Evolutionary conservation across 306 rosid genomes (phyloP).

Genomic region (Quercus bicolor): DNA sequence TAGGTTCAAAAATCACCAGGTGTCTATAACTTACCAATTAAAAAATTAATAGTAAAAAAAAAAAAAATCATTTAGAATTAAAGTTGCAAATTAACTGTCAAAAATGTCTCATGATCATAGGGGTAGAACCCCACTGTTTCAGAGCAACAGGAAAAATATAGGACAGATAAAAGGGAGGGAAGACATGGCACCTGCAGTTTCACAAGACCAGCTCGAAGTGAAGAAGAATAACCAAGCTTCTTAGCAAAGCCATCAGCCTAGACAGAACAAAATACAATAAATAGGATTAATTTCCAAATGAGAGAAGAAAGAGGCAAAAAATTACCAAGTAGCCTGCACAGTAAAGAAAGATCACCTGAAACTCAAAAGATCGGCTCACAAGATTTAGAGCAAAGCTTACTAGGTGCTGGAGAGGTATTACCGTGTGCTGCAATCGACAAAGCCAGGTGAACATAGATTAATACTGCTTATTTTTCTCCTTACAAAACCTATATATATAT

Average conservation of each 20-base stretch:
- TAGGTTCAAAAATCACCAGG: too few species aligned
- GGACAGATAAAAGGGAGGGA: background rate
- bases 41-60: background rate
- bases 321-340: background rate
- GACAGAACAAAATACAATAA: conserved; percentile 16
- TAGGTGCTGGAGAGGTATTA: conserved; percentile 82
- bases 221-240: conserved; percentile 73
- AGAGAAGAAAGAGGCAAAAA: background rate
- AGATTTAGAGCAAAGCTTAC: conserved; percentile 90
- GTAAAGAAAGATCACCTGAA: conserved; percentile 55
- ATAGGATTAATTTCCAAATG: background rate
- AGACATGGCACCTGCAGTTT: conserved; percentile 60
- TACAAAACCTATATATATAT: too few species aligned
- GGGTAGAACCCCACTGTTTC: background rate
- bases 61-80: background rate
- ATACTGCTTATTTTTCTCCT: background rate
- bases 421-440: conserved; percentile 71
- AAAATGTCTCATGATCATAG: background rate
- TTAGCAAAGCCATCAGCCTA: conserved; percentile 90
- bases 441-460: conserved; percentile 19
- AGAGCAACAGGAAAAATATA: background rate
- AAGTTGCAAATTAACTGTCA: background rate
- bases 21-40: background rate
- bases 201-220: conserved; percentile 70
- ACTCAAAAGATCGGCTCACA: conserved; percentile 88